These are phyloP conservation scores for Scheffersomyces stambukii DNA, from an alignment of 1,139 yeast genomes.

Conservation along the genomic window DNA sequence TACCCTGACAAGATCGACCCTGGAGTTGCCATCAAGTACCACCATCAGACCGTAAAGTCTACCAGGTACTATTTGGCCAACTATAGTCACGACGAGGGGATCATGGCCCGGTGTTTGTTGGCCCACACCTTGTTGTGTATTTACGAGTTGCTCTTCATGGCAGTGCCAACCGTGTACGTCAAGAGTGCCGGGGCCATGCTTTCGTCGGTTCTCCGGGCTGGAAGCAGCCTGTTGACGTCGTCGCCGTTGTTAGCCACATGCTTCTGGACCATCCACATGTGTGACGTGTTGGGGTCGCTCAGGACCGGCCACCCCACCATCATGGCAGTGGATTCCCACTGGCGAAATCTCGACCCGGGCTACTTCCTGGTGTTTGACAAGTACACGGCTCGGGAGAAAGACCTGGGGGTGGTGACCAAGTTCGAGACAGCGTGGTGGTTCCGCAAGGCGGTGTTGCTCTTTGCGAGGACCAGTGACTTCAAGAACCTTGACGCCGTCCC, in stretches of 20 bases:
- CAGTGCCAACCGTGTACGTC: conserved; percentile 32
- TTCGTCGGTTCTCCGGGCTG: conserved; percentile 21
- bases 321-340: background rate
- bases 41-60: conserved; percentile 31
- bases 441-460: conserved; percentile 27
- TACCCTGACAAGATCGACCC: conserved; percentile 26
- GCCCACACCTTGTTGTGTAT: conserved; percentile 36
- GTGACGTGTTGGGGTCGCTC: too few species aligned
- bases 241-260: conserved; percentile 32
- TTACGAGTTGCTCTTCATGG: conserved; percentile 36
- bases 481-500: conserved; percentile 29
- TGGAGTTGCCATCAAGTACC: conserved; percentile 30
- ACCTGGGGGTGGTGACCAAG: conserved; percentile 9
- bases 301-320: background rate
- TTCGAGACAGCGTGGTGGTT: conserved; percentile 35
- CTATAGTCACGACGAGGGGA: conserved; percentile 23
- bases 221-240: conserved; percentile 18
- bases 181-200: conserved; percentile 33
- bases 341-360: conserved; percentile 21
- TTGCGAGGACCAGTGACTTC: conserved; percentile 23
- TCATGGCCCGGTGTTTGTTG: conserved; percentile 31
- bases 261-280: conserved; percentile 37
- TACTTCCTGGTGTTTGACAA: conserved; percentile 22
- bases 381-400: conserved; percentile 4
- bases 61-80: conserved; percentile 25